phyloP scores from a whole-genome alignment of 495 filamentous ascomycete genomes.

The Bombardia bombarda region DNA sequence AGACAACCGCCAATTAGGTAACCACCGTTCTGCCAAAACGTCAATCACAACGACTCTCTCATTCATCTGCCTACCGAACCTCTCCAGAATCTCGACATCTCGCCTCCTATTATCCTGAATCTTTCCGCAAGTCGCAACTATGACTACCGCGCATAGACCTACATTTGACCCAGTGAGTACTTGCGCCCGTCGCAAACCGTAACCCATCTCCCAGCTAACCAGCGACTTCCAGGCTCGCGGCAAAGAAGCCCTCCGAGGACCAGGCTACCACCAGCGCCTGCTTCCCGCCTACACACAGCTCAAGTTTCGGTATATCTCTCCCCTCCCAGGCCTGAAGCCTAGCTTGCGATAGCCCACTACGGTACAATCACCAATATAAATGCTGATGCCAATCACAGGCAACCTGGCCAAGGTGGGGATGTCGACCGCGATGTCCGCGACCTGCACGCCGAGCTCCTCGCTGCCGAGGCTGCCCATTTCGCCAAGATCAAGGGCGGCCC shows the following conservation, averaged over 20 bases:
- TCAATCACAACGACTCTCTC: no score
- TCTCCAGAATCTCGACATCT: no score
- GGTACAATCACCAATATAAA: neutral
- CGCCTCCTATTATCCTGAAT: neutral
- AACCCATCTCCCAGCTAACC: slow-evolving; percentile 11
- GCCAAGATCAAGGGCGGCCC: slow-evolving; percentile 68
- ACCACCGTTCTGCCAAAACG: no score
- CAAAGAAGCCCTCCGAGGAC: slow-evolving; percentile 88
- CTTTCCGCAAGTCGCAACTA: no score
- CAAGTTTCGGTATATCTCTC: slow-evolving; percentile 60
- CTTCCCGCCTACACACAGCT: slow-evolving; percentile 87
- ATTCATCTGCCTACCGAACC: no score
- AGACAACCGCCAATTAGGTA: slow-evolving; percentile 4
- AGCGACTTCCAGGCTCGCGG: slow-evolving; percentile 62
- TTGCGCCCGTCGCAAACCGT: neutral
- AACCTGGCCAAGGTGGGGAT: slow-evolving; percentile 84
- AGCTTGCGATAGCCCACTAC: no score
- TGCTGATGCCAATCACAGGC: slow-evolving; percentile 30
- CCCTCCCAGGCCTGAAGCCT: neutral
- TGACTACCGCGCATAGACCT: slow-evolving; percentile 79
- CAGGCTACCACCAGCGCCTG: slow-evolving; percentile 93
- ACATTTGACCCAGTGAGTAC: slow-evolving; percentile 80
- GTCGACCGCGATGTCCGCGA: slow-evolving; percentile 68
- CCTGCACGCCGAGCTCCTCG: slow-evolving; percentile 81
- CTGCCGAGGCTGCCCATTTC: slow-evolving; percentile 80